A percentile compares a stretch with the other conserved stretches of the same genome.
These are phyloP conservation scores for Coemansia sp. DNA, from an alignment of 192 early-diverging fungal genomes.

Conservation along the genomic window DNA sequence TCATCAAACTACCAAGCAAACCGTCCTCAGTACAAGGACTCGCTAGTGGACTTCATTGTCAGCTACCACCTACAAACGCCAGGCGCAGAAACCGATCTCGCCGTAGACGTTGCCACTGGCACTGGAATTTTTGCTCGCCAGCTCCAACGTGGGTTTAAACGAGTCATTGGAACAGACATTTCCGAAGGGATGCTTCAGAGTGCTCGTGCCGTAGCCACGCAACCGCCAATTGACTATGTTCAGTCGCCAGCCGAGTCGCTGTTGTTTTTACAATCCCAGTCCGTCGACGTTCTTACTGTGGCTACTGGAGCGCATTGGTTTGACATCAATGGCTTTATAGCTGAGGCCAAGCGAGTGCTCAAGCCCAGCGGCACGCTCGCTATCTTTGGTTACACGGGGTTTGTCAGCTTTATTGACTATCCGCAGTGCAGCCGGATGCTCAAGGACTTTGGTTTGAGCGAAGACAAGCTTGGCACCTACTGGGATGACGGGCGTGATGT, in stretches of 20 bases:
- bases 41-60: slow-evolving; percentile 24
- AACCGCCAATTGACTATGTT: slow-evolving; percentile 16
- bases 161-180: slow-evolving; percentile 41
- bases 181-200: slow-evolving; percentile 37
- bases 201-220: slow-evolving; percentile 14
- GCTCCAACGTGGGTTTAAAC: slow-evolving; percentile 16
- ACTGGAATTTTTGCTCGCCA: slow-evolving; percentile 47
- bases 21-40: slow-evolving; percentile 31
- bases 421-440: slow-evolving; percentile 38
- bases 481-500: slow-evolving; percentile 33
- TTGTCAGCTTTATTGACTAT: slow-evolving; percentile 33
- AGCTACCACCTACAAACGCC: slow-evolving; percentile 31
- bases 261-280: slow-evolving; percentile 6
- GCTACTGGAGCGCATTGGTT: slow-evolving; percentile 48
- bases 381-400: slow-evolving; percentile 42
- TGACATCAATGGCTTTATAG: slow-evolving; percentile 20
- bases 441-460: slow-evolving; percentile 15
- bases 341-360: slow-evolving; percentile 38
- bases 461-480: slow-evolving; percentile 5
- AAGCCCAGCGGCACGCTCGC: slow-evolving; percentile 37
- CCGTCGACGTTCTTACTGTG: slow-evolving; percentile 42
- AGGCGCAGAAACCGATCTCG: slow-evolving; percentile 20
- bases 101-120: slow-evolving; percentile 48
- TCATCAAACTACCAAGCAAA: slow-evolving; percentile 27
- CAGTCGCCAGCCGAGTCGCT: slow-evolving; percentile 29